Conservation (phyloP, 192 early-diverging fungal species). For the Coemansia javaensis region DNA sequence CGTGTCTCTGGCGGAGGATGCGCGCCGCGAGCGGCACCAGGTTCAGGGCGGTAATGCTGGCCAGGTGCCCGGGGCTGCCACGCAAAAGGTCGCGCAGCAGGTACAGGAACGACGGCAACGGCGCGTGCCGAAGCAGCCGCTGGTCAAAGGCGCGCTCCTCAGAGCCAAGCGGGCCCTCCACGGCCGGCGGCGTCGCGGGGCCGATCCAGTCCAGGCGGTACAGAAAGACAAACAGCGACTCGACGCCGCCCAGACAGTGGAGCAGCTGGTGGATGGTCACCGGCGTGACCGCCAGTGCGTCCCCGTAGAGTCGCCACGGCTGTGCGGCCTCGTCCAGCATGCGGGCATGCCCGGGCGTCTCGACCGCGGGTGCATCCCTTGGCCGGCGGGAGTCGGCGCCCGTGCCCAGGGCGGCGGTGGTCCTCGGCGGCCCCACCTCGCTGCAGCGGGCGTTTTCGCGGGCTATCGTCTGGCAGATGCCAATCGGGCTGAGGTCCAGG, state of each 20-base stretch:
- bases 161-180: conserved; percentile 30
- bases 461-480: conserved; percentile 31
- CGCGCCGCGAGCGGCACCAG: conserved; percentile 22
- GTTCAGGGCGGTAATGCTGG: conserved; percentile 12
- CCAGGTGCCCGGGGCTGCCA: conserved; percentile 17
- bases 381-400: no score
- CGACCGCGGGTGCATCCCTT: background rate
- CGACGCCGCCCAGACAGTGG: conserved; percentile 22
- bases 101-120: conserved; percentile 30
- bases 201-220: conserved; percentile 35
- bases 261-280: conserved; percentile 25
- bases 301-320: conserved; percentile 26
- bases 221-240: conserved; percentile 18
- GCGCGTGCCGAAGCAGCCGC: conserved; percentile 10
- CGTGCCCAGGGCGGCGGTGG: no score
- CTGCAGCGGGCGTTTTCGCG: conserved; percentile 18
- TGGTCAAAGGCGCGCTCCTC: conserved; percentile 32
- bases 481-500: conserved; percentile 28
- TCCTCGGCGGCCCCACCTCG: no score
- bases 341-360: conserved; percentile 1
- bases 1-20: conserved; percentile 14
- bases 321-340: conserved; percentile 13
- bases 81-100: conserved; percentile 29
- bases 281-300: conserved; percentile 11
- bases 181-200: conserved; percentile 10